phyloP scores from a whole-genome alignment of 2,329 filamentous ascomycete genomes.

The Corniculantispora saksenae region DNA sequence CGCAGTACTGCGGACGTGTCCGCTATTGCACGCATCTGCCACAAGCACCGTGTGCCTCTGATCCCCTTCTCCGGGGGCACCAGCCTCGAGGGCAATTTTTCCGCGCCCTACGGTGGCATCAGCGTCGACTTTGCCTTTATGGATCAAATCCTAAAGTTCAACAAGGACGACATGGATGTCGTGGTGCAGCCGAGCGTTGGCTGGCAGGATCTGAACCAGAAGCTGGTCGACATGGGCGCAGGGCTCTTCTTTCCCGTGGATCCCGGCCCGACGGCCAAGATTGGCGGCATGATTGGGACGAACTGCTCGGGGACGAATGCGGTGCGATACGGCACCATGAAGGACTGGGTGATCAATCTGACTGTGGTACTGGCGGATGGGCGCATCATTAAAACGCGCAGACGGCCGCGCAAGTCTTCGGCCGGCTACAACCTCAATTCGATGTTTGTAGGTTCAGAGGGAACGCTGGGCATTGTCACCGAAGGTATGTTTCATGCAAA shows the following conservation, averaged over 20 bases:
- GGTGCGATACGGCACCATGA: slow-evolving; percentile 82
- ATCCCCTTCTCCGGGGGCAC: slow-evolving; percentile 85
- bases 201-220: slow-evolving; percentile 87
- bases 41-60: slow-evolving; percentile 79
- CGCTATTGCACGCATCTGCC: slow-evolving; percentile 66
- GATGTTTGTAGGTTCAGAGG: slow-evolving; percentile 79
- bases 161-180: slow-evolving; percentile 88
- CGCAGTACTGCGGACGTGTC: slow-evolving; percentile 62
- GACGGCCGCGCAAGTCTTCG: slow-evolving; percentile 76
- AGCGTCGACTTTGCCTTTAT: slow-evolving; percentile 88
- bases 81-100: slow-evolving; percentile 87
- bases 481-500: slow-evolving; percentile 50
- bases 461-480: slow-evolving; percentile 78
- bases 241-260: slow-evolving; percentile 91
- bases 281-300: slow-evolving; percentile 81
- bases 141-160: slow-evolving; percentile 77
- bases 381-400: slow-evolving; percentile 74
- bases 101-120: slow-evolving; percentile 81
- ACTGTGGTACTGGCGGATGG: slow-evolving; percentile 81
- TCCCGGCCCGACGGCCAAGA: slow-evolving; percentile 72
- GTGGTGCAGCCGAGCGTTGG: slow-evolving; percentile 88
- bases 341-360: slow-evolving; percentile 82
- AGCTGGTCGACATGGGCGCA: slow-evolving; percentile 65
- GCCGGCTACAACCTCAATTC: slow-evolving; percentile 82
- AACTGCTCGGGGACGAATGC: slow-evolving; percentile 79